These are phyloP conservation scores for Aquilaria agallochum DNA, from an alignment of 441 rosid species.

Conservation along the genomic window DNA sequence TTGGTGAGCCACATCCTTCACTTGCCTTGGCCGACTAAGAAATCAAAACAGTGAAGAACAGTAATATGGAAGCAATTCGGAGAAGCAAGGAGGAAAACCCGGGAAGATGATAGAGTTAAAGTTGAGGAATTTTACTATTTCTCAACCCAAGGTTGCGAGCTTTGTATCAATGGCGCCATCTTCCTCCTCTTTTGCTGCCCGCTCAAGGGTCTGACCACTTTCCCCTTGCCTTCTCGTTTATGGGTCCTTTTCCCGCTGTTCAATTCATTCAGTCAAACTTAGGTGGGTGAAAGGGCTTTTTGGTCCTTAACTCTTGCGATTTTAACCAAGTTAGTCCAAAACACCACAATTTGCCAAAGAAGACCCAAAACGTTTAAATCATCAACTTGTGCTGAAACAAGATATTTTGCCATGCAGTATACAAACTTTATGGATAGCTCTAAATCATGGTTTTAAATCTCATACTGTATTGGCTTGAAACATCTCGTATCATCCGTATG, in stretches of 20 bases:
- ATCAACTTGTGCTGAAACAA: no score
- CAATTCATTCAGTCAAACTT: no score
- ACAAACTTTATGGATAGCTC: no score
- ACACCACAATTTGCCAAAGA: no score
- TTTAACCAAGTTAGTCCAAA: no score
- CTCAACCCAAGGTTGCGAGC: conserved; percentile 96
- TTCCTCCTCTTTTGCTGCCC: neutral
- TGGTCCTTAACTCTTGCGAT: no score
- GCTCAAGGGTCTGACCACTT: neutral
- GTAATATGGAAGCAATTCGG: neutral
- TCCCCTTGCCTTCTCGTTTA: neutral
- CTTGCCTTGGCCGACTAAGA: conserved; percentile 81
- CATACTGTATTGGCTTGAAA: no score
- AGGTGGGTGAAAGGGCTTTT: no score
- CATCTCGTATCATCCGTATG: no score
- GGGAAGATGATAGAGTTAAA: neutral
- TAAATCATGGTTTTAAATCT: no score
- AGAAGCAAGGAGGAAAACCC: neutral
- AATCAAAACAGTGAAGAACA: conserved; percentile 13
- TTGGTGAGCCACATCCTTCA: conserved; percentile 93
- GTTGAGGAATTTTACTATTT: conserved; percentile 56
- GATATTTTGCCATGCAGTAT: no score
- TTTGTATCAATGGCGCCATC: conserved; percentile 90
- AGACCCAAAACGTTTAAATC: no score
- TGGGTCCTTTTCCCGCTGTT: conserved; percentile 3